Evolutionary conservation across 805 yeast species (phyloP), one percentile per base, ranked within the genome.

Genomic region (Pichia deserticola): DNA sequence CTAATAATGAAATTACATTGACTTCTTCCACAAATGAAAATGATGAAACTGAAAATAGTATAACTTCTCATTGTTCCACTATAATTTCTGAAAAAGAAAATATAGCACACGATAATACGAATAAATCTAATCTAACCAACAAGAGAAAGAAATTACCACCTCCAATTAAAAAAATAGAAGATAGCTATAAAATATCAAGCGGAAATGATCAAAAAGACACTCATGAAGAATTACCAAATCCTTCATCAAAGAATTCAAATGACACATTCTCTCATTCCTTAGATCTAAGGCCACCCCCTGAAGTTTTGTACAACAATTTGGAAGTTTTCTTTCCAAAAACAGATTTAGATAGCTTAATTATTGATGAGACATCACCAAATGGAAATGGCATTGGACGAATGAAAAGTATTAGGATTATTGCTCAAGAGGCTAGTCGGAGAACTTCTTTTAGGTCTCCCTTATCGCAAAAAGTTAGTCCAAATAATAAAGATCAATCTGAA

Each of bases 261-360:
- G 40, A 33, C 15, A 58, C 65, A 7, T 49, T 51, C 13, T 58
- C 60, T 4, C 56, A 60, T 10, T 47, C 59, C 4, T 55, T 68
- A 88, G 82, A 84, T 7, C 84, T 93, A 13, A 80, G 99, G 63
- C 99, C 99, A 2, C 89, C 98, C 0, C 85, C 96, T 1, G 98
- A 92, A 60, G 95, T 87, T 40, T 84, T 93, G 33, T 93, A 90
- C 63, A 88, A 89, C 49, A 90, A 93, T 59, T 76, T 93, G 54
- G 99, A 93, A 57, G 79, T 79, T 60, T 93, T 86, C 63, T 93
- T 93, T 73, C 99, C 99, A 0, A 77, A 86, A 58, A 82, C 97
- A 0, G 92, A 92, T 66, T 74, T 93, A 52, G 99, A 93, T 63
- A 86, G 84, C 58, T 95, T 97, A 3, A 88, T 93, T 35, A 78